Evolutionary conservation across 345 rosid genomes (phyloP), one percentile per base, ranked within the genome.

Genomic region (Luvunga scandens): DNA sequence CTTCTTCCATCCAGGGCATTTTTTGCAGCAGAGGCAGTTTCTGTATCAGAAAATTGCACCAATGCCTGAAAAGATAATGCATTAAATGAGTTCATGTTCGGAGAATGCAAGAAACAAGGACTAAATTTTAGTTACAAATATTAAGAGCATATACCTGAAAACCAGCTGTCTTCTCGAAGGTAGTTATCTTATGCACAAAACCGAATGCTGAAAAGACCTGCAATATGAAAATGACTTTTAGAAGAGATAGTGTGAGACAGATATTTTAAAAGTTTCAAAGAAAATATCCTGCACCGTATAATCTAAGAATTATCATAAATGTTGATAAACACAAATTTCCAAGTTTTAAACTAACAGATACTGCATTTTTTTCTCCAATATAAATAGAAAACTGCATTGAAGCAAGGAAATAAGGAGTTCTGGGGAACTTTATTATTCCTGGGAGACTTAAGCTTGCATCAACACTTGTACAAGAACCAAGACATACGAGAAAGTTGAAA

Each of bases 121-220:
- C 62, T 25, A 70, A 8, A 70, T 18, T 5, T 57, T 38, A 53
- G 12, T 24, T 16, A 75, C 67, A 7, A 74, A 60, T 12, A 68
- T 28, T 53, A 66, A 68, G 53, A 28, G 10, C 39, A 42, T 13
- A 69, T 67, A 91, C 99, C 93, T 97, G 99, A 77, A 92, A 97
- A 67, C 99, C 98, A 69, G 97, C 98, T 42, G 98, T 94, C 90
- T 97, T 97, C 89, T 97, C 99, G 66, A 97, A 97, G 67, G 98
- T 93, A 63, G 99, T 91, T 83, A 97, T 97, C 86, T 97, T 97
- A 85, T 94, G 98, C 65, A 97, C 99, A 81, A 90, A 93, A 72
- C 99, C 99, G 86, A 97, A 97, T 57, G 99, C 95, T 76, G 99
- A 97, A 92, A 97, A 97, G 8, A 97, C 99, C 99, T 97, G 93